Evolutionary conservation across 257 asterid genomes (phyloP), one percentile per base, ranked within the genome.

Genomic region (Ballota nigra): DNA sequence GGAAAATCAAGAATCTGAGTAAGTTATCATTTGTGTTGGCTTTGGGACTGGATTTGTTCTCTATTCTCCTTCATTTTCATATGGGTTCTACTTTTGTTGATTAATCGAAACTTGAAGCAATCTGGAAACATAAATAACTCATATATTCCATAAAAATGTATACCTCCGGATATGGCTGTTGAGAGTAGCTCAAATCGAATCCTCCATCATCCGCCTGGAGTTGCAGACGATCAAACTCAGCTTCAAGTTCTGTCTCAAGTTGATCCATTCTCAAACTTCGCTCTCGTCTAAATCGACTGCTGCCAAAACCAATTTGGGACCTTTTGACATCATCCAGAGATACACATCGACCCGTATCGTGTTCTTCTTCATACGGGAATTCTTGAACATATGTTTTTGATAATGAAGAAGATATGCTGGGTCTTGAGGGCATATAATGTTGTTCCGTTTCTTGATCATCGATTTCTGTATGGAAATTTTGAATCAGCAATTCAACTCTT

Each of bases 221-320:
- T 10, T 88, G 89, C 28, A 91, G 76, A 28, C 81, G 79, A 58
- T 77, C 71, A 63, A 91, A 79, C 74, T 89, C 97, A 18, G 83
- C 86, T 79, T 82, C 87, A 63, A 89, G 88, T 59, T 91, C 95
- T 59, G 87, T 86, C 74, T 83, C 92, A 20, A 89, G 80, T 60
- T 78, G 85, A 77, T 86, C 88, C 94, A 87, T 83, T 74, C 84
- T 82, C 71, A 69, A 26, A 26, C 80, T 83, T 6, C 63, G 79
- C 62, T 68, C 78, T 41, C 74, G 66, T 24, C 76, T 72, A 59
- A 61, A 66, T 15, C 68, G 85, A 47, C n/a, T 18, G 58, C 80
- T 77, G 33, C 77, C 67, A 11, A 40, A 29, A 68, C 73, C 40
- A 24, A 61, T 61, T 62, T 79, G 79, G n/a, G n/a, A n/a, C n/a